phyloP scores from a whole-genome alignment of 2,329 filamentous ascomycete genomes.

The Phialophora macrospora region DNA sequence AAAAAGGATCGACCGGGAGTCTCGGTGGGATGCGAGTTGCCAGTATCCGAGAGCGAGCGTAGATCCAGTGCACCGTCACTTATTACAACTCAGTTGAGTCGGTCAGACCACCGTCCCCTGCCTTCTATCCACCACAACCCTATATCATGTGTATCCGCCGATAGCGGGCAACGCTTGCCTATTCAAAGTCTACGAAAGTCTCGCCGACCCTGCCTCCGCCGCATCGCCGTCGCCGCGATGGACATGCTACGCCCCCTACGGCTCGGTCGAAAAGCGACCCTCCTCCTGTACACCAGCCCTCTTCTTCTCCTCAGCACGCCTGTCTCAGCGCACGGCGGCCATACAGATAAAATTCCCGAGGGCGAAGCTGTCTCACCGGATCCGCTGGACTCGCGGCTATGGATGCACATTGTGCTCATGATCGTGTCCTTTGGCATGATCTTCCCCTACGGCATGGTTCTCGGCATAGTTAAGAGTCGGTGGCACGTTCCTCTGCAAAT shows the following conservation, averaged over 20 bases:
- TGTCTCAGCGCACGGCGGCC: constrained; percentile 57
- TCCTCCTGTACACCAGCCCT: constrained; percentile 25
- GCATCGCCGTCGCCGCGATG: constrained; percentile 25
- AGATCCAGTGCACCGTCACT: not conserved
- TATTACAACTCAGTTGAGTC: not conserved
- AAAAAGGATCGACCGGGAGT: constrained; percentile 8
- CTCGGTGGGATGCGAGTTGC: constrained; percentile 9
- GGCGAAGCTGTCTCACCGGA: constrained; percentile 72
- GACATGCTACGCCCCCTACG: constrained; percentile 14
- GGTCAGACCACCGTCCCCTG: constrained; percentile 1
- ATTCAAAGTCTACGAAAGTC: not conserved
- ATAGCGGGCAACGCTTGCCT: constrained; percentile 19
- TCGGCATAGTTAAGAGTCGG: constrained; percentile 85
- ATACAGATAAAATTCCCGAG: constrained; percentile 66
- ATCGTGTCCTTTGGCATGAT: constrained; percentile 86
- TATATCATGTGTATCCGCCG: constrained; percentile 20
- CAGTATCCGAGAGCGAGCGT: not conserved
- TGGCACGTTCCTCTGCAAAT: constrained; percentile 94
- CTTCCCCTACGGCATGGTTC: constrained; percentile 92
- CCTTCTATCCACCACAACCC: too few species aligned
- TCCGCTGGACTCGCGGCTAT: constrained; percentile 82
- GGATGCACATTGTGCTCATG: constrained; percentile 91
- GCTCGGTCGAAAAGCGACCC: constrained; percentile 8
- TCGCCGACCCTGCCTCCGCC: not conserved
- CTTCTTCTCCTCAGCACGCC: constrained; percentile 42